Conservation (phyloP, 495 filamentous ascomycete species). For the Trichoderma gamsii region DNA sequence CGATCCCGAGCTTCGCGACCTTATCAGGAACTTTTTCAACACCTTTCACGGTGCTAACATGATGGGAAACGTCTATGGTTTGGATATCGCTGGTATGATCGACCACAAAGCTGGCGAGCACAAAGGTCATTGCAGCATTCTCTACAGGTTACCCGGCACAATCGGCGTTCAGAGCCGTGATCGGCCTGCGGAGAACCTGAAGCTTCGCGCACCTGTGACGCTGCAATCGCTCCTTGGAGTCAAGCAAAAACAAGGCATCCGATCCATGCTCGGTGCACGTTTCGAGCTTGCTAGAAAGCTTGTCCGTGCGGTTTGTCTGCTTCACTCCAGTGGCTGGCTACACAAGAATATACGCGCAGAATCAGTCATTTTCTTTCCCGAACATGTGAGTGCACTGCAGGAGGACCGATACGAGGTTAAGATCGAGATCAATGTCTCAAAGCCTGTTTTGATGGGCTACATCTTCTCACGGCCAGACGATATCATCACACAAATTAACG, state of each 20-base stretch:
- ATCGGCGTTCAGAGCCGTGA: no score
- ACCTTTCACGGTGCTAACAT: no score
- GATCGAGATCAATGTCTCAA: background rate
- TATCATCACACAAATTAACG: background rate
- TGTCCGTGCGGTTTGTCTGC: background rate
- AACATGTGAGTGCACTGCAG: background rate
- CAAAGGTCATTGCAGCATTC: no score
- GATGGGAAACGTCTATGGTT: no score
- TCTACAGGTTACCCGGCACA: no score
- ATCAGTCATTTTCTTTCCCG: slow-evolving; percentile 7
- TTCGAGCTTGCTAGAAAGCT: slow-evolving; percentile 17
- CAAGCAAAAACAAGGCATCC: background rate
- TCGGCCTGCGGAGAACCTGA: no score
- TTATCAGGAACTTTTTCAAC: no score
- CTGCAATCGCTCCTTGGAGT: no score
- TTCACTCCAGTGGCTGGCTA: slow-evolving; percentile 15
- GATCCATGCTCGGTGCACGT: background rate
- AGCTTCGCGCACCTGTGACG: no score
- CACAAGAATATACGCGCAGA: slow-evolving; percentile 15
- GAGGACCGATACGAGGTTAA: background rate
- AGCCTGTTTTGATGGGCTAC: slow-evolving; percentile 10
- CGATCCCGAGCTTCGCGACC: no score
- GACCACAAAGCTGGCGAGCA: no score
- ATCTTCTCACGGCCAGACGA: slow-evolving; percentile 3
- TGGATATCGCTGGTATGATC: no score